phyloP scores from a whole-genome alignment of 2,329 filamentous ascomycete genomes.

The Pseudogymnoascus sp. region DNA sequence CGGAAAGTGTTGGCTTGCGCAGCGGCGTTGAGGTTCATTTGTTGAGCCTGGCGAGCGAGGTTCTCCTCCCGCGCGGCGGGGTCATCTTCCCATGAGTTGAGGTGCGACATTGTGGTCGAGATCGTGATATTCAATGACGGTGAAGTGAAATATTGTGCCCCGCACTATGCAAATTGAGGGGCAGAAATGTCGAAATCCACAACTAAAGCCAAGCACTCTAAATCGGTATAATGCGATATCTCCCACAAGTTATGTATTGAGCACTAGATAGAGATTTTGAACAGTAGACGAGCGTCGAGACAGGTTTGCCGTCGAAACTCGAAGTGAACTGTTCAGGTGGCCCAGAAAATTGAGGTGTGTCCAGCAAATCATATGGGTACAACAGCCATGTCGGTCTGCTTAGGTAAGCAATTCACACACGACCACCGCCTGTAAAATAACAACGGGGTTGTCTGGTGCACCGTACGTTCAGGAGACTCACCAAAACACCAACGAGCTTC shows the following conservation, averaged over 20 bases:
- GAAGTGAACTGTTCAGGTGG: slow-evolving; percentile 3
- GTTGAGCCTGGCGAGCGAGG: slow-evolving; percentile 69
- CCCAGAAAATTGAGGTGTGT: slow-evolving; percentile 5
- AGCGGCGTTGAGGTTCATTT: slow-evolving; percentile 64
- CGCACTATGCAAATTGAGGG: slow-evolving; percentile 8
- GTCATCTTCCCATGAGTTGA: slow-evolving; percentile 94
- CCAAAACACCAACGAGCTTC: slow-evolving; percentile 7
- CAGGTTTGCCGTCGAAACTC: not conserved
- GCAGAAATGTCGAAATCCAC: slow-evolving; percentile 6
- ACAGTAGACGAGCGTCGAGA: slow-evolving; percentile 2
- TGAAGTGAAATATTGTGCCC: slow-evolving; percentile 11
- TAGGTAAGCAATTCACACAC: slow-evolving; percentile 5
- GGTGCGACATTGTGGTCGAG: slow-evolving; percentile 63
- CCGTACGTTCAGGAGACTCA: not conserved
- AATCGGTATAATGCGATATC: not conserved
- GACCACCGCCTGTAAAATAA: not conserved
- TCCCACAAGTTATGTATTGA: not conserved
- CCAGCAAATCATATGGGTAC: slow-evolving; percentile 7
- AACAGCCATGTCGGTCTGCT: not conserved
- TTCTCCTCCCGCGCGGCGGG: slow-evolving; percentile 68
- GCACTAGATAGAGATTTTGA: not conserved
- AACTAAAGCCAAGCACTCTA: slow-evolving; percentile 1
- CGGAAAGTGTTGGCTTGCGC: slow-evolving; percentile 49
- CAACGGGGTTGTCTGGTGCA: slow-evolving; percentile 6
- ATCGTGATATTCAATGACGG: slow-evolving; percentile 13